Evolutionary conservation across 139 green algal species (phyloP).

Genomic region (Pedinophyceae sp.): DNA sequence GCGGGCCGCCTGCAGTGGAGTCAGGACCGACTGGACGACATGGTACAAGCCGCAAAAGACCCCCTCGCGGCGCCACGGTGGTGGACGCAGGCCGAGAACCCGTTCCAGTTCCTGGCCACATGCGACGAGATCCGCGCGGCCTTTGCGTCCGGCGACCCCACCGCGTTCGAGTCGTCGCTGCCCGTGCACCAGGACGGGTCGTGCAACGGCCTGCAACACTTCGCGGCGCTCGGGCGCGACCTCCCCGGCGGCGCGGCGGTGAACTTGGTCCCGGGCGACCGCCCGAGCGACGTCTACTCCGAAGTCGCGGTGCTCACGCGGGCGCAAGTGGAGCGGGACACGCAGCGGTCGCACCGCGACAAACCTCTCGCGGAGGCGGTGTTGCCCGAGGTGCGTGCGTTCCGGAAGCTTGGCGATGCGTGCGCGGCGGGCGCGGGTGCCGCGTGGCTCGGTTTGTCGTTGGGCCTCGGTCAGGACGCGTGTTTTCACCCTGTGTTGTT

Average conservation of each 20-base stretch:
- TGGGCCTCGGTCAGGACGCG: constrained; percentile 2
- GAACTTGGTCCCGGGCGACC: constrained; percentile 58
- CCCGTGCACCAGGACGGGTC: constrained; percentile 85
- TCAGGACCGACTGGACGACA: constrained; percentile 29
- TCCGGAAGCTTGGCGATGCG: constrained; percentile 5
- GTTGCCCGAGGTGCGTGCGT: no score
- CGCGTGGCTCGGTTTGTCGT: constrained; percentile 13
- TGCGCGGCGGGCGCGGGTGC: constrained; percentile 11
- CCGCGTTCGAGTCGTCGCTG: constrained; percentile 41
- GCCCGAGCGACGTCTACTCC: constrained; percentile 68
- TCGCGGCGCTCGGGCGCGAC: constrained; percentile 81
- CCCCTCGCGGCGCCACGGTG: constrained; percentile 31
- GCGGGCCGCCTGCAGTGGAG: constrained; percentile 41
- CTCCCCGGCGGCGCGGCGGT: constrained; percentile 46
- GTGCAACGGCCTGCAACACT: constrained; percentile 98
- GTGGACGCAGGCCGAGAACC: constrained; percentile 71
- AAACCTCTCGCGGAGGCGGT: no score
- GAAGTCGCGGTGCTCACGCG: constrained; percentile 33
- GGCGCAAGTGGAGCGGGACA: constrained; percentile 21
- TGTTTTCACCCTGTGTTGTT: constrained; percentile 1
- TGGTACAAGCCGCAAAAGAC: constrained; percentile 37
- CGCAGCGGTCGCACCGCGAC: no score
- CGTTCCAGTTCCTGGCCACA: constrained; percentile 79
- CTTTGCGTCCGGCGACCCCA: constrained; percentile 35
- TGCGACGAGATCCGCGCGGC: constrained; percentile 70